These are phyloP conservation scores for Canavalia gladiata DNA, from an alignment of 306 rosid genomes.

Conservation along the genomic window DNA sequence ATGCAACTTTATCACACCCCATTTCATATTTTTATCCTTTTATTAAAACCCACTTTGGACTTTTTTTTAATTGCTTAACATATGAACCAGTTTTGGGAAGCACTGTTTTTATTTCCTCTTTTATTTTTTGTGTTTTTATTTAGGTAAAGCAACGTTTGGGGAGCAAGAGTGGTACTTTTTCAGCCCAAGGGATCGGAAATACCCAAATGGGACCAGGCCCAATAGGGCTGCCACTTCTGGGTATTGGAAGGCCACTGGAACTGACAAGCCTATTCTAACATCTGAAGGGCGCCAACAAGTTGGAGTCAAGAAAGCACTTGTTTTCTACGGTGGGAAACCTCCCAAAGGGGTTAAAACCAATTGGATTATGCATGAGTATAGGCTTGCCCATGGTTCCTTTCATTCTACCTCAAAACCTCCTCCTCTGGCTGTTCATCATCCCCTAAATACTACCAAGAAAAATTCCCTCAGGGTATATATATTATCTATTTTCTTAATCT, in stretches of 20 bases:
- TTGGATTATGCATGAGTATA: conserved; percentile 64
- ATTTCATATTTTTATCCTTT: conserved; percentile 29
- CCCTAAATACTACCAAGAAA: conserved; percentile 51
- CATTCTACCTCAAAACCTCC: conserved; percentile 48
- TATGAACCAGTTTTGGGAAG: not conserved
- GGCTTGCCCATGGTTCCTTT: conserved; percentile 36
- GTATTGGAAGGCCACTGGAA: conserved; percentile 63
- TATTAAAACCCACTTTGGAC: not conserved
- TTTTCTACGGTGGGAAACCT: conserved; percentile 59
- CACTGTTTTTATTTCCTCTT: not conserved
- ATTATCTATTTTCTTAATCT: not conserved
- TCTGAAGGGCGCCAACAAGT: conserved; percentile 45
- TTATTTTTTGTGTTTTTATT: not conserved
- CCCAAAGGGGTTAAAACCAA: conserved; percentile 60
- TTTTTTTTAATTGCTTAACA: not conserved
- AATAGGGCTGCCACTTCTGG: conserved; percentile 61
- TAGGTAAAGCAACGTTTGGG: conserved; percentile 57
- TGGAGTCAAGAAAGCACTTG: conserved; percentile 59
- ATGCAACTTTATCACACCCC: conserved; percentile 42
- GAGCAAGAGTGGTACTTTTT: conserved; percentile 61
- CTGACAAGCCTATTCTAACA: conserved; percentile 57
- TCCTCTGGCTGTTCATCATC: conserved; percentile 34
- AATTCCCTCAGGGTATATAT: conserved; percentile 71
- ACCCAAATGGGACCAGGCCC: conserved; percentile 62
- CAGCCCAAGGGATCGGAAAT: conserved; percentile 59